Evolutionary conservation across 768 basidiomycete genomes (phyloP).

Genomic region (Cystofilobasidium bisporidii): DNA sequence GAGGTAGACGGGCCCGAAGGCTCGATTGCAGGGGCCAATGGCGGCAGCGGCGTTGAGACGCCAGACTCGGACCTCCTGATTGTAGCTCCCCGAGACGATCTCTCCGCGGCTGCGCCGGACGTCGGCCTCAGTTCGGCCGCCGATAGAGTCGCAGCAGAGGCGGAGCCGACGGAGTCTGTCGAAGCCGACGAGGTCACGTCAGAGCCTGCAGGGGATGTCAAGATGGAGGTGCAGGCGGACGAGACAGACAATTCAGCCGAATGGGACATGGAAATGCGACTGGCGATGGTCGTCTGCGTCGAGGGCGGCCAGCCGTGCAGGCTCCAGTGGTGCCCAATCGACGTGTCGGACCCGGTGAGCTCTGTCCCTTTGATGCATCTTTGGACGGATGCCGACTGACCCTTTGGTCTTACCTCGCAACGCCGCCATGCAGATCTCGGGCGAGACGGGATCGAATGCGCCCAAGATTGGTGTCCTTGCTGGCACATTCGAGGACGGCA

Average conservation of each 20-base stretch:
- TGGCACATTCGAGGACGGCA: slow-evolving; percentile 79
- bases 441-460: neutral
- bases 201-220: slow-evolving; percentile 22
- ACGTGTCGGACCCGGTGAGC: slow-evolving; percentile 55
- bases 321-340: slow-evolving; percentile 87
- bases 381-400: neutral
- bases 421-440: neutral
- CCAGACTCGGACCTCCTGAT: too few relatives aligned
- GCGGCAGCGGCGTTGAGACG: too few relatives aligned
- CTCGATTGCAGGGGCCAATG: too few relatives aligned
- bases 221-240: neutral
- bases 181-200: neutral
- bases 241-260: slow-evolving; percentile 33
- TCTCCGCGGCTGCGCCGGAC: neutral
- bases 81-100: too few relatives aligned
- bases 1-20: too few relatives aligned
- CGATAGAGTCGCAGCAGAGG: too few relatives aligned
- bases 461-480: slow-evolving; percentile 71
- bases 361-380: neutral
- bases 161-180: too few relatives aligned
- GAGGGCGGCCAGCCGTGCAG: slow-evolving; percentile 71
- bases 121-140: too few relatives aligned
- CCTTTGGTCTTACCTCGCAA: neutral
- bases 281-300: slow-evolving; percentile 76
- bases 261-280: slow-evolving; percentile 49